phyloP scores from a whole-genome alignment of 139 green algal genomes.

The Nannochloris sp. region DNA sequence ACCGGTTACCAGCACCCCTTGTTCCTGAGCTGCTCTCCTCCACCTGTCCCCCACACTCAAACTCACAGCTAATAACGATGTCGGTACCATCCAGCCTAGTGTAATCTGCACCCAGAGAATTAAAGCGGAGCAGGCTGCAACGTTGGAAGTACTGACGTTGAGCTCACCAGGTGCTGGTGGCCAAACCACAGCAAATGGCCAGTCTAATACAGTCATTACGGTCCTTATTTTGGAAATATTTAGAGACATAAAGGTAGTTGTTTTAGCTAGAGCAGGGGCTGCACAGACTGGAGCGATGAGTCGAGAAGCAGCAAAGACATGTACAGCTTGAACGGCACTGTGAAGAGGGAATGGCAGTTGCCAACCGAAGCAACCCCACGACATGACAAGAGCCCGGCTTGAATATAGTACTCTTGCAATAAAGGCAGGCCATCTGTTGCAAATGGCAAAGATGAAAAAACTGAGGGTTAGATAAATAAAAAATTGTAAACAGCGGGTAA shows the following conservation, averaged over 20 bases:
- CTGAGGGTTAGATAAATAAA: not conserved
- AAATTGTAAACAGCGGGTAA: too few relatives aligned
- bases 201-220: conserved; percentile 3
- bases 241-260: not conserved
- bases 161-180: not conserved
- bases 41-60: too few relatives aligned
- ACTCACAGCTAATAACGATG: too few relatives aligned
- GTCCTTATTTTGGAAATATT: conserved; percentile 2
- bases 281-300: not conserved
- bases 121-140: not conserved
- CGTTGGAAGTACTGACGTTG: not conserved
- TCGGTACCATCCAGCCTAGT: conserved; percentile 1
- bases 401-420: conserved; percentile 4
- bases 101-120: not conserved
- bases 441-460: too few relatives aligned
- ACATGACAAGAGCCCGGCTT: conserved; percentile 1
- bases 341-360: not conserved
- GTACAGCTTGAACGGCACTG: not conserved
- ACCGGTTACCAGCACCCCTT: too few relatives aligned
- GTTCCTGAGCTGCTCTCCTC: too few relatives aligned
- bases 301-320: not conserved
- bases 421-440: not conserved
- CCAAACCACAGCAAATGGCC: conserved; percentile 6
- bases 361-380: conserved; percentile 7
- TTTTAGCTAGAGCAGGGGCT: not conserved